Evolutionary conservation across 345 rosid species (phyloP).

Genomic region (Pseudoturritis turrita): DNA sequence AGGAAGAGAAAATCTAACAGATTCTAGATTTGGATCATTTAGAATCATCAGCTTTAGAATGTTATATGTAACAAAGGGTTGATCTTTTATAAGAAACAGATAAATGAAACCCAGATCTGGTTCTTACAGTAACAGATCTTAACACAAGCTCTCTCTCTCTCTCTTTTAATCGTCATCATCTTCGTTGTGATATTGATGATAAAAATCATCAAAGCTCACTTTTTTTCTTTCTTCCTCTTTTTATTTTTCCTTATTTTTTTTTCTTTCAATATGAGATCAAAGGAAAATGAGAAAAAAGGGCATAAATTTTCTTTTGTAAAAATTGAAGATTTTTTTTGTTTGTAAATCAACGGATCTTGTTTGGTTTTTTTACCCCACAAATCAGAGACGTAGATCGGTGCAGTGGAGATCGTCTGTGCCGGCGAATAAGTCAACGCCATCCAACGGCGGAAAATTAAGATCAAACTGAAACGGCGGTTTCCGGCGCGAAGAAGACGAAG

Average conservation of each 20-base stretch:
- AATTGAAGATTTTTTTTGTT: background rate
- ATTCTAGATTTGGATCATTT: background rate
- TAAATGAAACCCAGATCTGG: conserved; percentile 26
- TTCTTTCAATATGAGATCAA: conserved; percentile 29
- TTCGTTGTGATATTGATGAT: background rate
- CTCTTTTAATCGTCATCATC: conserved; percentile 22
- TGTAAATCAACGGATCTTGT: conserved; percentile 16
- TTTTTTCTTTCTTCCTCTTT: background rate
- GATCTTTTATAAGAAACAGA: conserved; percentile 25
- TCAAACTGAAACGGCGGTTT: conserved; percentile 57
- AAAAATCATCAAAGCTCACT: conserved; percentile 14
- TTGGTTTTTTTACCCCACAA: background rate
- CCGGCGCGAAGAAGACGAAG: conserved; percentile 45
- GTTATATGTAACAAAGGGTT: conserved; percentile 32
- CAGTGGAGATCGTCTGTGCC: conserved; percentile 66
- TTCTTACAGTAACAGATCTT: conserved; percentile 33
- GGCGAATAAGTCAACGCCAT: conserved; percentile 43
- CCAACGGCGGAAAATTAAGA: conserved; percentile 89
- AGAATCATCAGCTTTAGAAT: conserved; percentile 27
- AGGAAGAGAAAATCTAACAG: conserved; percentile 7
- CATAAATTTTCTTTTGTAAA: conserved; percentile 6
- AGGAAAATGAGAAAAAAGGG: conserved; percentile 20
- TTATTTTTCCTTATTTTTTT: background rate
- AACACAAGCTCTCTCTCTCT: conserved; percentile 14
- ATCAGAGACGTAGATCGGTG: conserved; percentile 78